phyloP scores from a whole-genome alignment of 257 asterid species.

The Fraxinus cuspidata region DNA sequence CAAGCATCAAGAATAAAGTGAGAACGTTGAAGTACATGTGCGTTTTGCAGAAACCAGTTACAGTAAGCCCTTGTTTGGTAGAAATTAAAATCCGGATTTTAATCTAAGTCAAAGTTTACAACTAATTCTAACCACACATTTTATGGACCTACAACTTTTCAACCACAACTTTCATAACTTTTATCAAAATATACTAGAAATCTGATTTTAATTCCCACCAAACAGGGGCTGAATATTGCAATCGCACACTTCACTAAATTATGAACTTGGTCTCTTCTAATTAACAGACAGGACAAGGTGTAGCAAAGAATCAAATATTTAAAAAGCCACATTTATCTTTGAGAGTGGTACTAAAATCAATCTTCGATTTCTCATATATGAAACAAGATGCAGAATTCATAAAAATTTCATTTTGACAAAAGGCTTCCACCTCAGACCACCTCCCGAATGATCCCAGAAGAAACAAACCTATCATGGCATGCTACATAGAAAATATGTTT shows the following conservation, averaged over 20 bases:
- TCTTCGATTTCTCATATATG: background rate
- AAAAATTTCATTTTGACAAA: background rate
- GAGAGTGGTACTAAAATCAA: background rate
- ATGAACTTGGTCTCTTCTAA: background rate
- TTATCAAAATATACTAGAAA: too few species aligned
- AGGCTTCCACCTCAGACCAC: background rate
- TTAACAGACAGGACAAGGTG: background rate
- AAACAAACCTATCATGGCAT: too few species aligned
- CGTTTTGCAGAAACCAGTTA: constrained; percentile 7
- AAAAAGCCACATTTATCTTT: background rate
- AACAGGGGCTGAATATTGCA: too few species aligned
- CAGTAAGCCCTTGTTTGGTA: background rate
- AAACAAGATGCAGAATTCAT: background rate
- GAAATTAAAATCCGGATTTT: too few species aligned
- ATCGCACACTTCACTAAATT: background rate
- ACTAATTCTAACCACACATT: too few species aligned
- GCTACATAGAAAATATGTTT: too few species aligned
- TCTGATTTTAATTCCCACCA: too few species aligned
- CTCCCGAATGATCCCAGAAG: too few species aligned
- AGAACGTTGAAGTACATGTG: constrained; percentile 21
- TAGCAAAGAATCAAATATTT: background rate
- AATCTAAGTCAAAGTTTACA: too few species aligned
- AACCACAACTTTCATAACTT: too few species aligned
- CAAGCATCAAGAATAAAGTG: constrained; percentile 34
- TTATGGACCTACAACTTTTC: too few species aligned